phyloP scores from a whole-genome alignment of 73 alveolate species.

The Tetrahymena elliotti region DNA sequence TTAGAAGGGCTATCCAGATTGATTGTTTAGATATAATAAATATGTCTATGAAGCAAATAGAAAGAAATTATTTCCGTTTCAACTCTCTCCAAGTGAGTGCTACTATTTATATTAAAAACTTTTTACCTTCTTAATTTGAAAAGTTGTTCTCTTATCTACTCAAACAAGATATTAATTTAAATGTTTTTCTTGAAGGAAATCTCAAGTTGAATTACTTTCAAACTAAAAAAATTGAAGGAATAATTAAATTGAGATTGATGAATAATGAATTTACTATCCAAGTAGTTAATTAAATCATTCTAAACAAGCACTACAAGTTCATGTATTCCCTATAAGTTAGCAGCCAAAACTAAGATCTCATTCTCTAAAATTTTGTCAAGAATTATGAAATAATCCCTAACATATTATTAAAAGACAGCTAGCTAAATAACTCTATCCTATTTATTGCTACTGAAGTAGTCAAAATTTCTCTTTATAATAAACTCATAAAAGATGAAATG shows the following conservation, averaged over 20 bases:
- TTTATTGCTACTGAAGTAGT: neutral
- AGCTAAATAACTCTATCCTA: neutral
- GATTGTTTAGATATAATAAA: neutral
- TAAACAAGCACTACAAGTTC: neutral
- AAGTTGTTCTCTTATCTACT: neutral
- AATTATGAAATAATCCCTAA: neutral
- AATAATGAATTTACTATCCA: neutral
- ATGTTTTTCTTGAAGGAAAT: neutral
- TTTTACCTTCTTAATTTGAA: neutral
- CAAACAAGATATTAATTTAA: neutral
- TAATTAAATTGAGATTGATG: neutral
- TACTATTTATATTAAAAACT: neutral
- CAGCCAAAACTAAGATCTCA: neutral
- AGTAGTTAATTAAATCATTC: neutral
- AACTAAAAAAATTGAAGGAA: neutral
- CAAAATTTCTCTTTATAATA: neutral
- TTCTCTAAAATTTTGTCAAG: neutral
- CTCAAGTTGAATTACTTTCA: neutral
- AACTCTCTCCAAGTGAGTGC: neutral
- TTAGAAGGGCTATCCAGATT: neutral
- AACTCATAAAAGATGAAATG: neutral
- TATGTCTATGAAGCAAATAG: neutral
- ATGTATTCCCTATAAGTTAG: neutral
- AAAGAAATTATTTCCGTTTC: neutral
- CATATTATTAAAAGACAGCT: neutral